Conservation (phyloP, 306 rosid species). For the Mucuna pruriens region DNA sequence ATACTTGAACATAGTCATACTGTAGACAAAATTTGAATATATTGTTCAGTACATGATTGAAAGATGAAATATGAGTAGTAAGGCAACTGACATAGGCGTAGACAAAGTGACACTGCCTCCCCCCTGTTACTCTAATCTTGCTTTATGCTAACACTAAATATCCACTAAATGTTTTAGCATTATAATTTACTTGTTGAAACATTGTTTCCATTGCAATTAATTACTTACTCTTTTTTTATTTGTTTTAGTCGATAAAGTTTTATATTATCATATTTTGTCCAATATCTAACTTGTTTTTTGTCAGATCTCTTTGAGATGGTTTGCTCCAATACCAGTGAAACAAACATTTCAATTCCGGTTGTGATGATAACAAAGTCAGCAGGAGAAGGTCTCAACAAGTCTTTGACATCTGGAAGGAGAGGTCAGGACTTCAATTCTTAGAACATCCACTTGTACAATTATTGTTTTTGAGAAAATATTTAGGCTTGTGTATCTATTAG, state of each 20-base stretch:
- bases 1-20: neutral
- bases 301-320: slow-evolving; percentile 87
- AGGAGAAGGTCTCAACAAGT: slow-evolving; percentile 70
- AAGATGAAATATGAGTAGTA: neutral
- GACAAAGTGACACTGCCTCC: neutral
- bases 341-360: slow-evolving; percentile 76
- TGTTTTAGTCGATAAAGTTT: neutral
- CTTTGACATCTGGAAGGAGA: slow-evolving; percentile 59
- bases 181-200: slow-evolving; percentile 1
- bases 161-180: slow-evolving; percentile 3
- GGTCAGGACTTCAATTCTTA: slow-evolving; percentile 56
- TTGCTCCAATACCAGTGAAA: slow-evolving; percentile 61
- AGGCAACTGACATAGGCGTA: neutral
- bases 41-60: neutral
- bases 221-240: slow-evolving; percentile 5
- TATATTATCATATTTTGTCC: neutral
- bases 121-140: neutral
- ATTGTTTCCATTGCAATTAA: slow-evolving; percentile 12
- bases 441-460: slow-evolving; percentile 26
- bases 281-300: slow-evolving; percentile 5
- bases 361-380: slow-evolving; percentile 77
- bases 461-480: slow-evolving; percentile 27
- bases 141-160: neutral
- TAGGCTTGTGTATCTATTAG: neutral
- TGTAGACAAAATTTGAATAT: neutral